Conservation (phyloP, 495 filamentous ascomycete genomes). For the Gamarada debralockiae region DNA sequence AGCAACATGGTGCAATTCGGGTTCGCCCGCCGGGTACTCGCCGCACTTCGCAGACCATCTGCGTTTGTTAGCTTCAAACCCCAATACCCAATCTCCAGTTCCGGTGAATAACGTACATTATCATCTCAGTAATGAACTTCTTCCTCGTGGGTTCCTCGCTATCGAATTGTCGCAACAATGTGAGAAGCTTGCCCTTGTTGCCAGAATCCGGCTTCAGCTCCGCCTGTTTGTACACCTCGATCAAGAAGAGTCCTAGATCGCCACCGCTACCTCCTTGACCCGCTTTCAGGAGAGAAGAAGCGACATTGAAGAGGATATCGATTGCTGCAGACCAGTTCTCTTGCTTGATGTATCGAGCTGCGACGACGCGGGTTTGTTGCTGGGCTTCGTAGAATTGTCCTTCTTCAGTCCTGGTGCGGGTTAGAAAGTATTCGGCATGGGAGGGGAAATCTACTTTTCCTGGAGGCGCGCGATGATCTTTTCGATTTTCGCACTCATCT, state of each 20-base stretch:
- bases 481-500: constrained; percentile 63
- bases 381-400: constrained; percentile 96
- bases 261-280: constrained; percentile 90
- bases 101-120: constrained; percentile 50
- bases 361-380: constrained; percentile 92
- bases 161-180: constrained; percentile 73
- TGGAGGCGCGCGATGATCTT: constrained; percentile 70
- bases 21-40: constrained; percentile 87
- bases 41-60: constrained; percentile 84
- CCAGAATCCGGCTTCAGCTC: constrained; percentile 66
- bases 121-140: constrained; percentile 83
- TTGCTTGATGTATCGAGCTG: constrained; percentile 84
- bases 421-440: constrained; percentile 3
- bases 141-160: constrained; percentile 84
- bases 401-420: constrained; percentile 68
- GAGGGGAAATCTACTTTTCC: constrained; percentile 51
- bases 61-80: constrained; percentile 11
- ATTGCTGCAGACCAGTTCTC: constrained; percentile 78
- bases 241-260: constrained; percentile 78
- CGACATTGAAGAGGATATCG: constrained; percentile 81
- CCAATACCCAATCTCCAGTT: not conserved
- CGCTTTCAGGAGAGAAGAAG: constrained; percentile 78
- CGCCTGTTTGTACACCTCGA: constrained; percentile 84
- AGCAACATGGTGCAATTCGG: constrained; percentile 91
- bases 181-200: constrained; percentile 54